These are phyloP conservation scores for Pseudogymnoascus verrucosus DNA, from an alignment of 2,329 filamentous ascomycete species.

Conservation along the genomic window DNA sequence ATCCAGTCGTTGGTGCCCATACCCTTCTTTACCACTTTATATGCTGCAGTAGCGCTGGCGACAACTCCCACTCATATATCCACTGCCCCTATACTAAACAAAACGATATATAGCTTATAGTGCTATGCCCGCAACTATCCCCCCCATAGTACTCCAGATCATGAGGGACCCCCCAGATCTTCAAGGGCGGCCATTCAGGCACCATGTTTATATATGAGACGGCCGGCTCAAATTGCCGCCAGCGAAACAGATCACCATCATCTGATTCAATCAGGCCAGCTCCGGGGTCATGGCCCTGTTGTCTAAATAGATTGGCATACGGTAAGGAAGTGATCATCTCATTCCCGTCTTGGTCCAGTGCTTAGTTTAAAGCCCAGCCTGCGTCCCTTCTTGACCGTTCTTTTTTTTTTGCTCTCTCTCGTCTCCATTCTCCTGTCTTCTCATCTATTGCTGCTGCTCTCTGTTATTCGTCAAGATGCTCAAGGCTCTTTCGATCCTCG, in stretches of 20 bases:
- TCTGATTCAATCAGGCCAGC: neutral
- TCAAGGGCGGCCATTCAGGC: neutral
- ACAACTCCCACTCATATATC: neutral
- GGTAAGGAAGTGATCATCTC: neutral
- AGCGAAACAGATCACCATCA: neutral
- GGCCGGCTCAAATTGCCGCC: neutral
- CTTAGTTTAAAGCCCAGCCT: neutral
- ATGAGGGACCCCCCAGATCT: neutral
- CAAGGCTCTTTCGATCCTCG: conserved; percentile 11
- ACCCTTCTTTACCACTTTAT: neutral
- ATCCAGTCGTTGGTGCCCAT: neutral
- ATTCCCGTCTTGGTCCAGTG: neutral
- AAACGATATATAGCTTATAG: neutral
- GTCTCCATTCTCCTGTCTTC: neutral
- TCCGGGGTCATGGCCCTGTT: neutral
- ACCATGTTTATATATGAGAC: conserved; percentile 3
- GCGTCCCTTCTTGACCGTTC: neutral
- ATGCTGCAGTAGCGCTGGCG: neutral
- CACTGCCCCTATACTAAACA: neutral
- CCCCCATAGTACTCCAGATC: neutral
- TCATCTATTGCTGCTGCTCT: neutral
- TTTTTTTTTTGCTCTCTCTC: neutral
- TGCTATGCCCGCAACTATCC: neutral
- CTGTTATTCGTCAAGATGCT: neutral
- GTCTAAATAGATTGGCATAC: conserved; percentile 3